phyloP scores from a whole-genome alignment of 2,329 filamentous ascomycete species.

The Cercospora berteroae region DNA sequence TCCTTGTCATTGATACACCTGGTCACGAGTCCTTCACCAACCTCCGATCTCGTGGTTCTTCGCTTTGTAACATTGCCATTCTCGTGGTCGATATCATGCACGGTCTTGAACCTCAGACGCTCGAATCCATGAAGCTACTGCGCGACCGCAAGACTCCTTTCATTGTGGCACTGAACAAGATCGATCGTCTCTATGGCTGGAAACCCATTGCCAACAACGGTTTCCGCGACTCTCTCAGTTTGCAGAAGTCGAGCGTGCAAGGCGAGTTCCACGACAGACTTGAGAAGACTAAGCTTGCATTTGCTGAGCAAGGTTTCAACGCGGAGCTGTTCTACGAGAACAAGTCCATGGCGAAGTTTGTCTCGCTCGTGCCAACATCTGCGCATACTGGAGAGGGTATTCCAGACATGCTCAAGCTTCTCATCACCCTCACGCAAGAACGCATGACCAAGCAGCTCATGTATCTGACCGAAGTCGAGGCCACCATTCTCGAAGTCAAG shows the following conservation, averaged over 20 bases:
- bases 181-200: slow-evolving; percentile 98
- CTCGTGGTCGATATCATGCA: slow-evolving; percentile 99
- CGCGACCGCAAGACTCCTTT: slow-evolving; percentile 94
- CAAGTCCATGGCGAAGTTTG: slow-evolving; percentile 90
- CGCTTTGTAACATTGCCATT: slow-evolving; percentile 98
- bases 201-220: slow-evolving; percentile 99
- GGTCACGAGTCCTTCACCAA: slow-evolving; percentile 99
- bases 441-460: slow-evolving; percentile 96
- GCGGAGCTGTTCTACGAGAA: slow-evolving; percentile 96
- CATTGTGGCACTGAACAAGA: slow-evolving; percentile 98
- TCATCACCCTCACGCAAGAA: slow-evolving; percentile 88
- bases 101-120: slow-evolving; percentile 92
- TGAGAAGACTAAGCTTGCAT: slow-evolving; percentile 86
- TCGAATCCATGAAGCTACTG: slow-evolving; percentile 94
- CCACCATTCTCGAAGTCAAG: slow-evolving; percentile 97
- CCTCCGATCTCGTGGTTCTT: slow-evolving; percentile 91
- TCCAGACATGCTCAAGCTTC: slow-evolving; percentile 96
- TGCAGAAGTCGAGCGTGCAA: slow-evolving; percentile 90
- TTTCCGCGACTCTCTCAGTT: slow-evolving; percentile 84
- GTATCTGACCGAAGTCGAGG: slow-evolving; percentile 97
- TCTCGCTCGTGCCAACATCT: slow-evolving; percentile 95
- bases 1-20: slow-evolving; percentile 95
- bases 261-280: slow-evolving; percentile 91
- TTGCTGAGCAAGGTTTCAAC: slow-evolving; percentile 97
- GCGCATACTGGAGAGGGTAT: slow-evolving; percentile 99